Evolutionary conservation across 805 yeast species (phyloP), one percentile per base, ranked within the genome.

Genomic region (Candida adriatica): DNA sequence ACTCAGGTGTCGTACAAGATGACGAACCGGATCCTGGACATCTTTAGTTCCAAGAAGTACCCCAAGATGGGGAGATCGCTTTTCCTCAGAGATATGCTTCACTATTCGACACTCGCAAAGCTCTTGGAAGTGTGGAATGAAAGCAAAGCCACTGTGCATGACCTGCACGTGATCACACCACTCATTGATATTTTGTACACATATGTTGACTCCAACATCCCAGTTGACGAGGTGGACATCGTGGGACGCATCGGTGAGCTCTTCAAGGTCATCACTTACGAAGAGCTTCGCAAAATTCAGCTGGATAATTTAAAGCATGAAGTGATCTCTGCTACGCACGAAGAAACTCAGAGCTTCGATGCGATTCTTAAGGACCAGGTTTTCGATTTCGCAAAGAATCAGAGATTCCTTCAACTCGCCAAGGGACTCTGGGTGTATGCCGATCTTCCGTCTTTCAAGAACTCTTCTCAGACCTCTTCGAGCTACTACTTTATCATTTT

Each of bases 391-490:
- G 86, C 84, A 11, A 70, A 72, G 35, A 87, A 81, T 51, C 92
- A 82, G 58, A 66, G 90, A 45, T 74, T 79, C 27, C 56, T 81
- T 35, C 78, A 75, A 48, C 57, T 85, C 29, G 74, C 85, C 17
- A 75, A 70, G 46, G 95, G 95, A 2, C 70, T 82, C 2, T 85
- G 94, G 94, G 88, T 81, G 10, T 79, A 65, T 49, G 68, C 78
- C 2, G 79, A 76, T 22, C 60, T 67, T 31, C 86, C 81, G 14
- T 39, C 56, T 9, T 38, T 40, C 23, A 41, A 41, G n/a, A 34
- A 35, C 30, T 30, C 38, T 3, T 27, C 38, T n/a, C 42, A 39
- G 25, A 52, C 45, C 3, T 34, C 45, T 13, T 32, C 62, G 8
- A 68, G 65, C 40, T 64, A 64, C 37, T 75, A 66, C 50, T 82